phyloP scores from a whole-genome alignment of 441 rosid species.

The Pelargonium citronellum region DNA sequence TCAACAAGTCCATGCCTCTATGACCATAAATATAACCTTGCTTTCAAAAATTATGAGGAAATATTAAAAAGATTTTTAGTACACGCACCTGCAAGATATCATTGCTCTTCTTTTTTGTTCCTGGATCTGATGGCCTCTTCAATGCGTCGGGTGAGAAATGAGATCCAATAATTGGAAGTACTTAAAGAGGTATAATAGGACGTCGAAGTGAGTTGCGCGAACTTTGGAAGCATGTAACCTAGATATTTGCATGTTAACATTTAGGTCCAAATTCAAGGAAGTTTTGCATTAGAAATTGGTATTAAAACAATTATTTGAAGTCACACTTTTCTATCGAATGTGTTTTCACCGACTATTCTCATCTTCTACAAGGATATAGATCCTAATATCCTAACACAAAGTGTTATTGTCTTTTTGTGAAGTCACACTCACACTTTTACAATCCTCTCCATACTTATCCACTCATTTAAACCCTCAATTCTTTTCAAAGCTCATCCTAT shows the following conservation, averaged over 20 bases:
- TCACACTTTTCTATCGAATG: no score
- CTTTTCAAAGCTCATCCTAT: no score
- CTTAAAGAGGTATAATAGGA: constrained; percentile 87
- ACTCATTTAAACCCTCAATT: no score
- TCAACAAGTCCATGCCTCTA: not conserved
- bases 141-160: constrained; percentile 60
- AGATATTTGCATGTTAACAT: constrained; percentile 22
- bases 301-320: not conserved
- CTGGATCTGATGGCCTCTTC: constrained; percentile 56
- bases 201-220: constrained; percentile 73
- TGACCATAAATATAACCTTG: not conserved
- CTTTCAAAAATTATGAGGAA: no score
- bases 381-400: no score
- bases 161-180: constrained; percentile 78
- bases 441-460: no score
- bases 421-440: no score
- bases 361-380: no score
- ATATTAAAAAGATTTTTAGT: not conserved
- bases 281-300: not conserved
- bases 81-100: constrained; percentile 30
- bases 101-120: constrained; percentile 43
- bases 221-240: constrained; percentile 80
- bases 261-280: not conserved
- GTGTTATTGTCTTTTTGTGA: no score
- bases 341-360: no score